A percentile compares a stretch with the other conserved stretches of the same genome.
These are phyloP conservation scores for Pleurozium schreberi DNA, from an alignment of 225 moss, liverwort and hornwort species.

Conservation along the genomic window DNA sequence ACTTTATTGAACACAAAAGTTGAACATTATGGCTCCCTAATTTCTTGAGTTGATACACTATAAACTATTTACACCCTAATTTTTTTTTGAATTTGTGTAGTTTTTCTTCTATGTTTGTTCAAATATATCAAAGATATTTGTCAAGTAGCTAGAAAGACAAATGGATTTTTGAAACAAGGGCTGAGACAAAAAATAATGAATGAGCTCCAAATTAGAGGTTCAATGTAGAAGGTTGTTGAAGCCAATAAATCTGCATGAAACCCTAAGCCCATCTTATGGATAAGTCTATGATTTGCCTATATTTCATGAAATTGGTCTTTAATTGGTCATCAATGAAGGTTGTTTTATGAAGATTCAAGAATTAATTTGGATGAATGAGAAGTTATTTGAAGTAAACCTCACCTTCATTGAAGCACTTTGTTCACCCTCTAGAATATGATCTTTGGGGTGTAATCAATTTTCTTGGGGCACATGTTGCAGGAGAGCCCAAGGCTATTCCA, in stretches of 20 bases:
- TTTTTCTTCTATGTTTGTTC: not conserved
- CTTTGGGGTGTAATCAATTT: not conserved
- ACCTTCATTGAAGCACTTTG: not conserved
- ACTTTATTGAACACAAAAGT: not conserved
- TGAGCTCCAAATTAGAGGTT: not conserved
- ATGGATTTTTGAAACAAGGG: not conserved
- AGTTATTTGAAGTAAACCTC: not conserved
- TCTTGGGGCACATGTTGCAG: slow-evolving; percentile 1
- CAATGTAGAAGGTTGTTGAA: not conserved
- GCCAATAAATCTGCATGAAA: not conserved
- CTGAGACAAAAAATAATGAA: not conserved
- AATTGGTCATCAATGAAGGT: not conserved
- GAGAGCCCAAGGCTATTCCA: slow-evolving; percentile 90
- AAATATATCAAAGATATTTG: not conserved
- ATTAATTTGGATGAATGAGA: not conserved
- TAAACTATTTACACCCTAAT: not conserved
- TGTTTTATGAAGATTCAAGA: not conserved
- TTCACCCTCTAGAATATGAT: not conserved
- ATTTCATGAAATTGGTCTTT: not conserved
- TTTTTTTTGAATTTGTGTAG: not conserved
- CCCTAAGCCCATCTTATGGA: not conserved
- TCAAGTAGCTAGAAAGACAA: not conserved
- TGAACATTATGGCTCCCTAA: not conserved
- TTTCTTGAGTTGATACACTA: not conserved
- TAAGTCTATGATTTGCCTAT: not conserved